Evolutionary conservation across 352 stramenopile species (phyloP).

Genomic region (Globisporangium perplexum): DNA sequence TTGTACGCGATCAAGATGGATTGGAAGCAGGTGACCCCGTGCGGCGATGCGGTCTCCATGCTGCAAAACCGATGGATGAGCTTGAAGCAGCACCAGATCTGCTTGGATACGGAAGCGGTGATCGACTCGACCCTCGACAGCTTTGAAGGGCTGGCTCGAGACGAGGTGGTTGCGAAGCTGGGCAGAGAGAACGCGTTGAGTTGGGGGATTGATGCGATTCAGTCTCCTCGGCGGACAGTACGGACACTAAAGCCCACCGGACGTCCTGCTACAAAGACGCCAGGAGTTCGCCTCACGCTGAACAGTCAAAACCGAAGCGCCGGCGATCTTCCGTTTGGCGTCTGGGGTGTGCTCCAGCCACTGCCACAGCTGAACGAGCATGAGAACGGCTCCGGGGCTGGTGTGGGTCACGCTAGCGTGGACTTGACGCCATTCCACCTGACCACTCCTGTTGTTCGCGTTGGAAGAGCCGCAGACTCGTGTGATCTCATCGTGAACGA

Average conservation of each 20-base stretch:
- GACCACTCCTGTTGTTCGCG: conserved; percentile 61
- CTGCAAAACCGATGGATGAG: conserved; percentile 66
- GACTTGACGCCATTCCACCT: conserved; percentile 61
- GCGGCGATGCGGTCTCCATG: conserved; percentile 15
- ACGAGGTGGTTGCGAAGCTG: conserved; percentile 67
- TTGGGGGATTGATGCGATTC: conserved; percentile 79
- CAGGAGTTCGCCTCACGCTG: neutral
- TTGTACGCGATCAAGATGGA: conserved; percentile 15
- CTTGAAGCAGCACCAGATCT: conserved; percentile 67
- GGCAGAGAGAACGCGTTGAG: conserved; percentile 72
- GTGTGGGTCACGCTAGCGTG: conserved; percentile 15
- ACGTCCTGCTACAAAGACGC: neutral
- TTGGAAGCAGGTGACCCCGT: conserved; percentile 14
- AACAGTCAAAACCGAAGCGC: conserved; percentile 4
- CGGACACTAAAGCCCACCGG: conserved; percentile 2
- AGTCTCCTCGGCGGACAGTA: conserved; percentile 53
- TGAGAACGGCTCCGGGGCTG: conserved; percentile 26
- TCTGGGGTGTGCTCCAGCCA: conserved; percentile 68
- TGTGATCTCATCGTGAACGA: conserved; percentile 88
- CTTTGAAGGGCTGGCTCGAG: conserved; percentile 44
- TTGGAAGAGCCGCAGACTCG: conserved; percentile 74
- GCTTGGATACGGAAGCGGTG: conserved; percentile 62
- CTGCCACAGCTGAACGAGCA: conserved; percentile 68
- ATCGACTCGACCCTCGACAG: conserved; percentile 67
- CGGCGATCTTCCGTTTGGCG: conserved; percentile 47